Base-by-base conservation (phyloP, 768 basidiomycete species). In the Pisolithus marmoratus region DNA sequence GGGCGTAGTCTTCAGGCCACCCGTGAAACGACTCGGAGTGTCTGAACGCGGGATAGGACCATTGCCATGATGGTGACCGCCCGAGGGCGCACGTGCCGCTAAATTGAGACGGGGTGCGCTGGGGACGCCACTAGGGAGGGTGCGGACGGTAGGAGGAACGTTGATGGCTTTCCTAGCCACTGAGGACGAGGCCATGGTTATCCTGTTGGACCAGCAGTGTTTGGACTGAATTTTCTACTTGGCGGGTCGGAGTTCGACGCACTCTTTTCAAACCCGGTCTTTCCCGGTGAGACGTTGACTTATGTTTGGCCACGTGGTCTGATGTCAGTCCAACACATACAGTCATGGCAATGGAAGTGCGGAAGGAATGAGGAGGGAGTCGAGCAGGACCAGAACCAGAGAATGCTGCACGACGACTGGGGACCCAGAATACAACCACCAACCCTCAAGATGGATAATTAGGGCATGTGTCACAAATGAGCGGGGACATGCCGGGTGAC, bases 111-210 rank as follows among this genome's bases (percentile, higher is more conserved):
- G 76, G 31, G 89, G 83, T 7, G 84, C 89, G 59, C 68, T 67
- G 27, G 94, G 94, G 14, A 93, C 77, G 54, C 94, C 94, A 31
- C 80, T 83, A 41, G 93, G 78, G 52, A 90, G 80, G 6, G 82
- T 75, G 63, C 88, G 82, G 58, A 90, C 82, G 31, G 91, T 90
- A 52, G 93, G 90, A 31, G 87, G 70, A 57, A 95, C 74, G 70
- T 82, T 90, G 62, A 91, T 74, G 57, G 87, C 85, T 73, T 84
- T 91, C 85, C 85, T 89, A 62, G 82, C 75, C 74, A 78, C 83
- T 66, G 84, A 79, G 68, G 85, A 74, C 60, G 83, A 73, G 66
- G 84, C 82, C 83, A 87, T 87, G 71, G 17, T 5, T 45, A 45
- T 24, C n/a, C 24, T 45, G 43, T 29, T 45, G 43, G n/a, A n/a